These are phyloP conservation scores for Tubosaeta brunneosetosa DNA, from an alignment of 768 basidiomycete genomes.

Conservation along the genomic window DNA sequence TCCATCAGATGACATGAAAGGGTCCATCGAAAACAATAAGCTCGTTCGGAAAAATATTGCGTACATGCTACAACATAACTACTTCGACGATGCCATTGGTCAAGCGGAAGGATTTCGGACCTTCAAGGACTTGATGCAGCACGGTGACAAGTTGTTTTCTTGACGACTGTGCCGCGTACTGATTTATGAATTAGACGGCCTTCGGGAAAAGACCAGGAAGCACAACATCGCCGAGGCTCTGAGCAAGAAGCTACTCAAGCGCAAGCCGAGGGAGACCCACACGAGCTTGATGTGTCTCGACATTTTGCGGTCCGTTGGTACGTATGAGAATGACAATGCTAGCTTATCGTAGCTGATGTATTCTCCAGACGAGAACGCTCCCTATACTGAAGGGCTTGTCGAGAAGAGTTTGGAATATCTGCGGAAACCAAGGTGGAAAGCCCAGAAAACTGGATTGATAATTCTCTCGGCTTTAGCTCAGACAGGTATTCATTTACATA, in stretches of 20 bases:
- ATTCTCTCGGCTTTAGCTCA: slow-evolving; percentile 21
- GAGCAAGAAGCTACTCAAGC: slow-evolving; percentile 11
- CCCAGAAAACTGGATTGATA: slow-evolving; percentile 20
- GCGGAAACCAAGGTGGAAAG: slow-evolving; percentile 5
- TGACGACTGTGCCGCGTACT: too few species aligned
- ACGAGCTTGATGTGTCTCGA: slow-evolving; percentile 24
- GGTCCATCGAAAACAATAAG: slow-evolving; percentile 3
- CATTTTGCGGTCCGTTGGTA: slow-evolving; percentile 19
- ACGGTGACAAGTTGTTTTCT: slow-evolving; percentile 4
- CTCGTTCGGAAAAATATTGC: slow-evolving; percentile 15
- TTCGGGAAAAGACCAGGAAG: slow-evolving; percentile 10
- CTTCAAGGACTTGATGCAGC: slow-evolving; percentile 17
- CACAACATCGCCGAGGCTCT: slow-evolving; percentile 17
- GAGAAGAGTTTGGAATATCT: slow-evolving; percentile 6
- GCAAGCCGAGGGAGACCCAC: slow-evolving; percentile 11
- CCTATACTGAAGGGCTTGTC: slow-evolving; percentile 12
- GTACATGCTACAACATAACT: slow-evolving; percentile 20
- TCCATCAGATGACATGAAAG: slow-evolving; percentile 12
- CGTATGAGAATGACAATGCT: not conserved
- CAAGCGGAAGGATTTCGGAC: slow-evolving; percentile 23
- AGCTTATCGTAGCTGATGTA: not conserved
- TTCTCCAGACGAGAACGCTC: slow-evolving; percentile 5
- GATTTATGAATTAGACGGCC: slow-evolving; percentile 10
- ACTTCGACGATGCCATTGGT: slow-evolving; percentile 23
- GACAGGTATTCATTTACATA: slow-evolving; percentile 9